phyloP scores from a whole-genome alignment of 148 eudicot genomes.

The Polygonum aviculare region DNA sequence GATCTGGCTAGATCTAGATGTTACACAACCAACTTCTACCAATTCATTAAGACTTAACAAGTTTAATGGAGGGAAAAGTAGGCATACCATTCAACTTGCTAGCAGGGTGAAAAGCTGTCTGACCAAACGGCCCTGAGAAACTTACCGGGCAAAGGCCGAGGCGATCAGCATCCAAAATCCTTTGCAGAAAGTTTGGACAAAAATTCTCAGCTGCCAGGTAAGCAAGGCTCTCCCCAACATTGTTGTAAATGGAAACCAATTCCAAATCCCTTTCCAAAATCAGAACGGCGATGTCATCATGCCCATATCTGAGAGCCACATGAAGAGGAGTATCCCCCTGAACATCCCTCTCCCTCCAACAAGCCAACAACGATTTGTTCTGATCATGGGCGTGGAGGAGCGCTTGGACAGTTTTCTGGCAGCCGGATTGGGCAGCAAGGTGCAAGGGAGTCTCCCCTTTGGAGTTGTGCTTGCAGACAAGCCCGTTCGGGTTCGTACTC shows the following conservation, averaged over 20 bases:
- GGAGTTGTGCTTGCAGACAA: neutral
- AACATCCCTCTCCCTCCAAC: neutral
- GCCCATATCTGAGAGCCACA: neutral
- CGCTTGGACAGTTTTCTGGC: neutral
- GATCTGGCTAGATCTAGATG: no score
- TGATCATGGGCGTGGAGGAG: neutral
- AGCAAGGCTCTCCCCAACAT: neutral
- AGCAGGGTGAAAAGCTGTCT: neutral
- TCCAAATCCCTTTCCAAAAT: neutral
- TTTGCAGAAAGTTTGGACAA: neutral
- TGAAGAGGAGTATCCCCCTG: slow-evolving; percentile 2
- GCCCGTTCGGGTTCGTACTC: neutral
- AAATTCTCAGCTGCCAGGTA: neutral
- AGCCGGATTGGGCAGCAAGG: neutral
- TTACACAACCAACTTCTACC: no score
- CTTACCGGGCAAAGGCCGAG: neutral
- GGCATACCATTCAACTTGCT: neutral
- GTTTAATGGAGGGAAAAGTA: no score
- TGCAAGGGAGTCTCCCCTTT: neutral
- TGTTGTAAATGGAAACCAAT: neutral
- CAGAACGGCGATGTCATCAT: neutral
- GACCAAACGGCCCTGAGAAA: neutral
- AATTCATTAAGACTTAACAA: no score
- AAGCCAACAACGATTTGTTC: neutral
- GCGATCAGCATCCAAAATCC: neutral